Evolutionary conservation across 177 flowering plant genomes (phyloP), one percentile per base, ranked within the genome.

Genomic region (Vitis hybrid): DNA sequence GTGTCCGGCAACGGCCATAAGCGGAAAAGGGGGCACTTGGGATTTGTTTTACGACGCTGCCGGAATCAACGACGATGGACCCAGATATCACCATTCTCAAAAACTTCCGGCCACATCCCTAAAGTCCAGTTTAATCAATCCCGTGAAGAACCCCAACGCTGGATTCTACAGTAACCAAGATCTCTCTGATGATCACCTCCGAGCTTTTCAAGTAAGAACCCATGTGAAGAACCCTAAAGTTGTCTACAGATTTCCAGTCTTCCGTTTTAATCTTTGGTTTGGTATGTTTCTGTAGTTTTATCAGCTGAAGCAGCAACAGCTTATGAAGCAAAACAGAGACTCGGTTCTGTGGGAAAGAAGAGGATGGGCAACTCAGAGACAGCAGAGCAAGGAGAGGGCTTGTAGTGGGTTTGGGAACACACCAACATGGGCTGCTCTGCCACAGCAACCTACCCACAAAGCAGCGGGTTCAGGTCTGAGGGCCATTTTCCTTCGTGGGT

Each of bases 401-500:
- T 16, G 16, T 68, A 49, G 18, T 12, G 57, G 67, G 5, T 21
- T 49, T 24, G 24, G 62, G 62, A 52, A 66, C 51, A 50, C 30
- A 1, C 13, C 6, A 48, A 24, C 40, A 32, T 65, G 68, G 51
- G 52, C 67, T 14, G 11, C 58, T 46, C 67, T 56, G 55, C 70
- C 70, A 24, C 58, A 65, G 40, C 60, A 63, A 56, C 65, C 46
- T 11, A 50, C 55, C 49, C 70, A n/a, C 58, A 27, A 62, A 11
- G 1, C 3, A 48, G n/a, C 49, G 18, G 76, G 77, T 35, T 73
- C 83, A 60, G 81, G 75, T 10, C 68, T 73, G 75, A 59, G 68
- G 63, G 81, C 79, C 0, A 68, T 78, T 32, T 80, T 75, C 56
- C 79, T 78, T 12, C 70, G 30, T 2, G 64, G 77, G 59, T 59